These are phyloP conservation scores for Salmacisia buchloeana DNA, from an alignment of 1,284 basidiomycete genomes.

Conservation along the genomic window DNA sequence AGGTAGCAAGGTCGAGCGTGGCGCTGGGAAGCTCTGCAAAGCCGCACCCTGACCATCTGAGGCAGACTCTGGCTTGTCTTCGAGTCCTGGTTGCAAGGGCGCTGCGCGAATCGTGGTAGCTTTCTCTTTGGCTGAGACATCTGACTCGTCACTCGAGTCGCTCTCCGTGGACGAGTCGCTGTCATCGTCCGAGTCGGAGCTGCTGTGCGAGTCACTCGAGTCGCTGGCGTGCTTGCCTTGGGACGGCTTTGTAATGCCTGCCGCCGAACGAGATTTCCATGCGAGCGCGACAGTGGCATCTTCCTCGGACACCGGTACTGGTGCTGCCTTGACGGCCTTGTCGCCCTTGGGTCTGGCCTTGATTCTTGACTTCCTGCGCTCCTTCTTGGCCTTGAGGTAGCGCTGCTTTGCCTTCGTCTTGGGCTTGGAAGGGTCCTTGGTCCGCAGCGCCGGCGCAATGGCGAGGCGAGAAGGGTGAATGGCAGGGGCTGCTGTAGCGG, in stretches of 20 bases:
- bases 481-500: conserved; percentile 10
- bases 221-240: background rate
- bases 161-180: background rate
- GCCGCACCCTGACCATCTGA: no score
- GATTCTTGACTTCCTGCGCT: conserved; percentile 32
- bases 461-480: conserved; percentile 39
- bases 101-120: background rate
- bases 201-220: no score
- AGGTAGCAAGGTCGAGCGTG: background rate
- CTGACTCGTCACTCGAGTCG: background rate
- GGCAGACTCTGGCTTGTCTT: background rate
- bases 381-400: conserved; percentile 45
- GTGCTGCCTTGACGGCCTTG: conserved; percentile 17
- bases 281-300: background rate
- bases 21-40: background rate
- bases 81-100: background rate
- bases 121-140: background rate
- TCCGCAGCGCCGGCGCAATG: conserved; percentile 23
- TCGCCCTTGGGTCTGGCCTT: conserved; percentile 30
- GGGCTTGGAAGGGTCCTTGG: conserved; percentile 19
- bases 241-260: background rate
- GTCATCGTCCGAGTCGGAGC: no score
- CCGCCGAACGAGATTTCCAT: background rate
- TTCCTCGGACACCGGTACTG: background rate
- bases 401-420: conserved; percentile 47